phyloP scores from a whole-genome alignment of 192 early-diverging fungal genomes.

The Phycomyces nitens region DNA sequence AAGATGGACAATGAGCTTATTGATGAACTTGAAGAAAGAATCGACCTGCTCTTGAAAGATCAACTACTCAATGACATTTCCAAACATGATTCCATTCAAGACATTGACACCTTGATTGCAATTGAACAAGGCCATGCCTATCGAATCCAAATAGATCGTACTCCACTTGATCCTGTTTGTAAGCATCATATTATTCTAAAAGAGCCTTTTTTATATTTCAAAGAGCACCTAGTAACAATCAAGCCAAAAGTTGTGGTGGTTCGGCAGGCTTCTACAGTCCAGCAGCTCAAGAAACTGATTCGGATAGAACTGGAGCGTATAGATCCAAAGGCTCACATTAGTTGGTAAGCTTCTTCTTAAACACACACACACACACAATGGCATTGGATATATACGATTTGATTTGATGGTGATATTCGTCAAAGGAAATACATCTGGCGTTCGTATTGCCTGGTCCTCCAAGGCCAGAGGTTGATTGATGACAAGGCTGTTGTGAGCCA shows the following conservation, averaged over 20 bases:
- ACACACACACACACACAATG: neutral
- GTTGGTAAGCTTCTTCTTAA: slow-evolving; percentile 23
- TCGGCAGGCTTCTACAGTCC: slow-evolving; percentile 15
- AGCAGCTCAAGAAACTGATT: slow-evolving; percentile 21
- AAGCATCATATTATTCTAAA: neutral
- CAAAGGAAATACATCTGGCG: slow-evolving; percentile 36
- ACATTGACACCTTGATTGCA: slow-evolving; percentile 24
- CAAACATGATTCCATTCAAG: slow-evolving; percentile 1
- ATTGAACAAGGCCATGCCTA: slow-evolving; percentile 27
- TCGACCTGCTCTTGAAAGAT: slow-evolving; percentile 11
- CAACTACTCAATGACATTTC: slow-evolving; percentile 24
- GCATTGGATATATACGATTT: too few species aligned
- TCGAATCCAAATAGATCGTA: slow-evolving; percentile 16
- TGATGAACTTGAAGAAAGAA: slow-evolving; percentile 2
- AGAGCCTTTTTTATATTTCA: too few species aligned
- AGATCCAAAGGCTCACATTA: slow-evolving; percentile 10
- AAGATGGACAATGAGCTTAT: neutral
- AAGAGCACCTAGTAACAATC: too few species aligned
- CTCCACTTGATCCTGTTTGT: slow-evolving; percentile 15
- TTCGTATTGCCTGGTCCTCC: slow-evolving; percentile 20
- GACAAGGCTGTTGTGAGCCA: slow-evolving; percentile 22
- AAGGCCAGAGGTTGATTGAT: slow-evolving; percentile 13
- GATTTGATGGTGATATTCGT: too few species aligned
- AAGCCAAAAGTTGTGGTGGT: slow-evolving; percentile 24
- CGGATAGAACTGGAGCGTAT: neutral